phyloP scores from a whole-genome alignment of 495 filamentous ascomycete genomes.

The Trypethelium eluteriae region DNA sequence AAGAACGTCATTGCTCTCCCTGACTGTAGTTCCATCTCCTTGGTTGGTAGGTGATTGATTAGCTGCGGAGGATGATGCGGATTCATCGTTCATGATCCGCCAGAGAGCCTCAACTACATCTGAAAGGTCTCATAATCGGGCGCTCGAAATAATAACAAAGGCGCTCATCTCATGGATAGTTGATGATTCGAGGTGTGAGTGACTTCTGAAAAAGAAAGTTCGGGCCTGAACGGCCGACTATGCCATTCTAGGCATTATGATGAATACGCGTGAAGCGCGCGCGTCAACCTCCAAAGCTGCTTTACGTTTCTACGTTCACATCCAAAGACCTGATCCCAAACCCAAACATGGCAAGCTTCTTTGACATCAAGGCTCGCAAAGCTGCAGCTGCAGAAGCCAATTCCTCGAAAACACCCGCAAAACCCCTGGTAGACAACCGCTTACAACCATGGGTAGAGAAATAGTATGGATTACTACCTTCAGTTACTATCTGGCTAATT shows the following conservation, averaged over 20 bases:
- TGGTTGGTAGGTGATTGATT: slow-evolving; percentile 26
- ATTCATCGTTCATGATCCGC: slow-evolving; percentile 56
- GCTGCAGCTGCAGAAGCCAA: slow-evolving; percentile 59
- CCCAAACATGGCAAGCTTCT: slow-evolving; percentile 67
- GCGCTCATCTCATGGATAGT: background rate
- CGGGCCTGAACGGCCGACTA: background rate
- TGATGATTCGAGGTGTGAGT: background rate
- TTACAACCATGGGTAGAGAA: slow-evolving; percentile 98
- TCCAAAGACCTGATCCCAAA: slow-evolving; percentile 5
- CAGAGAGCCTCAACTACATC: background rate
- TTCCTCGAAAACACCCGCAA: slow-evolving; percentile 46
- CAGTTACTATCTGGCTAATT: background rate
- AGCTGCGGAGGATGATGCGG: slow-evolving; percentile 44
- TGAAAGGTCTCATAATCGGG: background rate
- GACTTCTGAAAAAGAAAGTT: background rate
- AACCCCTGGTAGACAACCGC: slow-evolving; percentile 54
- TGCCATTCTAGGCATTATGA: background rate
- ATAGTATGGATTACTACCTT: slow-evolving; percentile 59
- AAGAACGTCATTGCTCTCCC: slow-evolving; percentile 9
- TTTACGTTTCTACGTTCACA: background rate
- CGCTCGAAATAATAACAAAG: no score
- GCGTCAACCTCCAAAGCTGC: background rate
- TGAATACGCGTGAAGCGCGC: background rate
- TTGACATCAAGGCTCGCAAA: slow-evolving; percentile 88
- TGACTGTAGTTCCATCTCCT: slow-evolving; percentile 24